These are phyloP conservation scores for Coemansia nantahalensis DNA, from an alignment of 192 early-diverging fungal genomes.

Conservation along the genomic window DNA sequence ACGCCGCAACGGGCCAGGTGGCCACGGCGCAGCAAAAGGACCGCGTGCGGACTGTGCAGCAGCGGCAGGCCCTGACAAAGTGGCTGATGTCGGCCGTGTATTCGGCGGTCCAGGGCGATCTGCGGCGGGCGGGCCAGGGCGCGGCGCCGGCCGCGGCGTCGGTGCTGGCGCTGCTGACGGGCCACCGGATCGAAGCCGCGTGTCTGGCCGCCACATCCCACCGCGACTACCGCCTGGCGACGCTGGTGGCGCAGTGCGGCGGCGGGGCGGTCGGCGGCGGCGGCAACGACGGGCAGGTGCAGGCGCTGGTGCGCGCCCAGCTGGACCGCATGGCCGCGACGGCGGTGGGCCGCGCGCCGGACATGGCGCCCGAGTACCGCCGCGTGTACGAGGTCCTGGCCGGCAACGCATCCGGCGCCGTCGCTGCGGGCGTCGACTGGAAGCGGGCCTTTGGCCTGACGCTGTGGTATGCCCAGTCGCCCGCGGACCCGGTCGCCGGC, in stretches of 20 bases:
- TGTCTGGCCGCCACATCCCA: slow-evolving; percentile 60
- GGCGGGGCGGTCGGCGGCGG: slow-evolving; percentile 55
- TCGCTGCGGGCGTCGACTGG: slow-evolving; percentile 62
- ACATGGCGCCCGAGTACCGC: slow-evolving; percentile 36
- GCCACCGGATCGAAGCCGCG: slow-evolving; percentile 64
- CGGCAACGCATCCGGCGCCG: slow-evolving; percentile 41
- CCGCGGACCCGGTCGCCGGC: slow-evolving; percentile 26
- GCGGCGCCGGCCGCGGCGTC: slow-evolving; percentile 29
- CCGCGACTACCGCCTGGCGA: slow-evolving; percentile 71
- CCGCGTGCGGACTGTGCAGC: slow-evolving; percentile 37
- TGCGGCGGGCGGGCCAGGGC: slow-evolving; percentile 22
- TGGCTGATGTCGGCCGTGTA: slow-evolving; percentile 66
- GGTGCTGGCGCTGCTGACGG: slow-evolving; percentile 58
- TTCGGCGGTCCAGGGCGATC: slow-evolving; percentile 43
- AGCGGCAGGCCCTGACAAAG: slow-evolving; percentile 57
- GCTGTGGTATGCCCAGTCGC: slow-evolving; percentile 59
- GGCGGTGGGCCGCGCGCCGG: not conserved
- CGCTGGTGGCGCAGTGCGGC: slow-evolving; percentile 67
- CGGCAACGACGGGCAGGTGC: slow-evolving; percentile 46
- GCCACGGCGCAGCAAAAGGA: slow-evolving; percentile 2
- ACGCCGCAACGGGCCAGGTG: not conserved
- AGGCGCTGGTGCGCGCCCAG: slow-evolving; percentile 34
- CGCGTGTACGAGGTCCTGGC: slow-evolving; percentile 60
- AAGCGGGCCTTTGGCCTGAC: slow-evolving; percentile 59
- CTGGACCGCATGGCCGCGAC: slow-evolving; percentile 10